Base-by-base conservation (phyloP, 78 protist species). In the Trichosphaerium sp. region DNA sequence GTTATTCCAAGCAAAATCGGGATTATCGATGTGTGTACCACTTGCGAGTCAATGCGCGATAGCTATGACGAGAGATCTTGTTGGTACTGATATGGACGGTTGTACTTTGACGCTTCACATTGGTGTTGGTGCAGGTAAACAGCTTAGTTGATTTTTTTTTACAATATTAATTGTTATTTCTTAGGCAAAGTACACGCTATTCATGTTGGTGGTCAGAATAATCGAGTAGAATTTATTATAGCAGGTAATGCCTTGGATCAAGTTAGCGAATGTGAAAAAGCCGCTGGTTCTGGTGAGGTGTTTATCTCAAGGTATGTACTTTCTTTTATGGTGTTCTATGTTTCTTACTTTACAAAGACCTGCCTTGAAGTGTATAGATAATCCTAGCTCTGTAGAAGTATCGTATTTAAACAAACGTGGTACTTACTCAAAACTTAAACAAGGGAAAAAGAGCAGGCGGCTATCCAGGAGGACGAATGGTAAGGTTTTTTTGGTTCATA, bases 211-310 rank as follows among this genome's bases (percentile, higher is more conserved):
- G 90, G 90, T 42, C 59, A 39, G 39, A 60, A 49, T 10, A 57
- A 80, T 25, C 68, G 80, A 2, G 71, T 75, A 12, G 90, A 84
- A 42, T 84, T 75, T 55, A 59, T 84, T 5, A 72, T 84, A 31
- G 78, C 77, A 2, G 90, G 90, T 42, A 69, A 76, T 26, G 80
- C 82, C 10, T 21, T 84, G 40, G 47, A 49, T 32, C 75, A 78
- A 31, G 73, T 83, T 0, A 68, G 79, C 0, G 65, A 37, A 34
- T 75, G 83, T n/a, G 90, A 84, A 52, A 65, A 60, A 25, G 71
- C 69, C 35, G 90, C 90, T 31, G 78, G 66, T 23, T 26, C 73
- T 0, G 90, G 90, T 14, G 90, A 84, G 25, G 79, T 84, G 18
- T 78, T 71, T 58, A 61, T 78, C 21, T 60, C 72, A 18, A 35